Conservation (phyloP, 345 rosid genomes). For the Citrus medica region DNA sequence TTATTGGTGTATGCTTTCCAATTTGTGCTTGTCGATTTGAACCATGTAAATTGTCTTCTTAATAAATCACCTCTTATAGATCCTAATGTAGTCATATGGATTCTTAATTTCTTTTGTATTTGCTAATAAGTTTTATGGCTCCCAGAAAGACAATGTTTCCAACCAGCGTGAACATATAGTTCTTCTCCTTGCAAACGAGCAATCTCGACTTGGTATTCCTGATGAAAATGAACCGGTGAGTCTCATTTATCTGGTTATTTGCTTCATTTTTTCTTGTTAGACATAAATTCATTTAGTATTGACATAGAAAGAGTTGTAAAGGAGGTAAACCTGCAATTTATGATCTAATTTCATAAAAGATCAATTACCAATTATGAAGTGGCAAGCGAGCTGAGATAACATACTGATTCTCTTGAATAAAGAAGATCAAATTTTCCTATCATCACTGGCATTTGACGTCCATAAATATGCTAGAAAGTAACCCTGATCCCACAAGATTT, state of each 20-base stretch:
- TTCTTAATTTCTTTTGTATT: background rate
- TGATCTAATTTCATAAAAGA: background rate
- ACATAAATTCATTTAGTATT: background rate
- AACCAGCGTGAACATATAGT: slow-evolving; percentile 94
- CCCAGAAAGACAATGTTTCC: slow-evolving; percentile 89
- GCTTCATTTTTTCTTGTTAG: background rate
- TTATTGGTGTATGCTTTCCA: background rate
- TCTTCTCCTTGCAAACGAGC: slow-evolving; percentile 93
- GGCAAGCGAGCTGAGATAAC: background rate
- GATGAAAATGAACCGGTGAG: slow-evolving; percentile 75
- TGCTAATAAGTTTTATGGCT: slow-evolving; percentile 7
- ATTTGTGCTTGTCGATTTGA: background rate
- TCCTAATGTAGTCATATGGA: background rate
- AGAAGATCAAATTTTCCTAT: background rate
- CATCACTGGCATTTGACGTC: background rate
- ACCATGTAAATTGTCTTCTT: background rate
- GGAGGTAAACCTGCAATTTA: background rate
- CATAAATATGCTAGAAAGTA: background rate
- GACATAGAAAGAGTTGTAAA: background rate
- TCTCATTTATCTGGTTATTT: slow-evolving; percentile 10
- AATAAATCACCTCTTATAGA: background rate
- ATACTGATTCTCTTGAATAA: background rate
- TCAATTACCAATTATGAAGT: background rate
- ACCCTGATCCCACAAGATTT: background rate
- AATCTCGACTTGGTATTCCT: slow-evolving; percentile 72